Evolutionary conservation across 768 basidiomycete genomes (phyloP).

Genomic region (Lactarius deliciosus): DNA sequence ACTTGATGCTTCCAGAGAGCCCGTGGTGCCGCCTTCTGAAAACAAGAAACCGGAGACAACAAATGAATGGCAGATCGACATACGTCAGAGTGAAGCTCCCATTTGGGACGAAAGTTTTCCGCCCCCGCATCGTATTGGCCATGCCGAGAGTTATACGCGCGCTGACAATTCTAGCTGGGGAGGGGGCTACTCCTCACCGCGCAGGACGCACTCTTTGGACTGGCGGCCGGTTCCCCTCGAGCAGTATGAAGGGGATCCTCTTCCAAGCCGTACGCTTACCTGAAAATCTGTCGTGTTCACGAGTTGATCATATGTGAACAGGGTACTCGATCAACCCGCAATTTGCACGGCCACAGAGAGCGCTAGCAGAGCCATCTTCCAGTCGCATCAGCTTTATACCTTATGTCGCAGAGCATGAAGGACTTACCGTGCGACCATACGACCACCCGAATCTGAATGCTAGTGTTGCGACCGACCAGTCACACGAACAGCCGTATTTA

Average conservation of each 20-base stretch:
- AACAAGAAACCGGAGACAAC: slow-evolving; percentile 7
- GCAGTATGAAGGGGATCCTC: slow-evolving; percentile 5
- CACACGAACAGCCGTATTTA: slow-evolving; percentile 11
- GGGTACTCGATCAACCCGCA: slow-evolving; percentile 10
- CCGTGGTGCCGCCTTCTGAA: neutral
- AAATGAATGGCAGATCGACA: slow-evolving; percentile 12
- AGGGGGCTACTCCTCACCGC: slow-evolving; percentile 5
- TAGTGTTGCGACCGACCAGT: slow-evolving; percentile 3
- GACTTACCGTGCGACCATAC: slow-evolving; percentile 11
- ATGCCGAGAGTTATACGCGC: slow-evolving; percentile 31
- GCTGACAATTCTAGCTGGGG: slow-evolving; percentile 20
- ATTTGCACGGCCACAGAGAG: slow-evolving; percentile 19
- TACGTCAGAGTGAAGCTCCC: slow-evolving; percentile 14
- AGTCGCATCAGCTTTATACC: slow-evolving; percentile 22
- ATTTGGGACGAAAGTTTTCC: slow-evolving; percentile 20
- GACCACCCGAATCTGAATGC: slow-evolving; percentile 6
- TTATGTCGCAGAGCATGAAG: slow-evolving; percentile 20
- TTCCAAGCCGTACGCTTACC: slow-evolving; percentile 15
- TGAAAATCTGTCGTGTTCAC: too few species aligned
- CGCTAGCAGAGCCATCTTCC: slow-evolving; percentile 20
- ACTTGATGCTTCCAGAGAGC: slow-evolving; percentile 14
- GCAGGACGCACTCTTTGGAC: slow-evolving; percentile 14
- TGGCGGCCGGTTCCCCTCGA: slow-evolving; percentile 16
- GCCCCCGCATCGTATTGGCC: slow-evolving; percentile 19
- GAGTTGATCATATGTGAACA: slow-evolving; percentile 7